phyloP scores from a whole-genome alignment of 2,329 filamentous ascomycete species.

The Xylaria sp. region DNA sequence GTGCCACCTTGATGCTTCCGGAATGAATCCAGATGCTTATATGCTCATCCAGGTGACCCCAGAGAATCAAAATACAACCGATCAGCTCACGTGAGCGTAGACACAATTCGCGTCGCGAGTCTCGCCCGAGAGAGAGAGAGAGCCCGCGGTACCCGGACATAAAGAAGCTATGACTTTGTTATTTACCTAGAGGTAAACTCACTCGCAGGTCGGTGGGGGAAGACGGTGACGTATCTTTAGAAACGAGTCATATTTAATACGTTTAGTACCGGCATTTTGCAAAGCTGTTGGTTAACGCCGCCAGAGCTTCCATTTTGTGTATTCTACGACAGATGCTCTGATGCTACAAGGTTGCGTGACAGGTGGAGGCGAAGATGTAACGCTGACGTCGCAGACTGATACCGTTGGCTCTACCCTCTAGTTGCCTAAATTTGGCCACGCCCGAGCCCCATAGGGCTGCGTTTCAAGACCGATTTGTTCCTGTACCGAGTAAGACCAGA shows the following conservation, averaged over 20 bases:
- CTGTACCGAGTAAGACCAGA: slow-evolving; percentile 13
- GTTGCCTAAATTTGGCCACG: slow-evolving; percentile 17
- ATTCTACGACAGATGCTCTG: not conserved
- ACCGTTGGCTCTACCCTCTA: slow-evolving; percentile 6
- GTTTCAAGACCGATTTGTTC: slow-evolving; percentile 11
- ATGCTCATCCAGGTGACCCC: not conserved
- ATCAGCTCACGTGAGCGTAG: not conserved
- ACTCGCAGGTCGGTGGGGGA: not conserved
- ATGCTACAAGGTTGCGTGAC: slow-evolving; percentile 1
- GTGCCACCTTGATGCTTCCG: not conserved
- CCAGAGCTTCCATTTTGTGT: slow-evolving; percentile 14
- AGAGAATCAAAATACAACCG: not conserved
- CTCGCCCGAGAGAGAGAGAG: not conserved
- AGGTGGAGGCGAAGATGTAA: slow-evolving; percentile 32
- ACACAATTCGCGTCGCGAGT: not conserved
- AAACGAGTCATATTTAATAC: not conserved
- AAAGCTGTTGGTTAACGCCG: slow-evolving; percentile 21
- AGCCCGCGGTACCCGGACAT: not conserved
- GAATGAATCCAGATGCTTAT: slow-evolving; percentile 2
- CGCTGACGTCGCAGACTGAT: slow-evolving; percentile 15
- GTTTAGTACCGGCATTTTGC: not conserved
- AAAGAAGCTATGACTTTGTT: not conserved
- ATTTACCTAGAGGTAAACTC: not conserved
- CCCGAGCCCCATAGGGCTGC: slow-evolving; percentile 14
- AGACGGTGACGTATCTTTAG: not conserved